A percentile compares a stretch with the other conserved stretches of the same genome.
phyloP scores from a whole-genome alignment of 345 rosid genomes.

The Hirschfeldia incana region DNA sequence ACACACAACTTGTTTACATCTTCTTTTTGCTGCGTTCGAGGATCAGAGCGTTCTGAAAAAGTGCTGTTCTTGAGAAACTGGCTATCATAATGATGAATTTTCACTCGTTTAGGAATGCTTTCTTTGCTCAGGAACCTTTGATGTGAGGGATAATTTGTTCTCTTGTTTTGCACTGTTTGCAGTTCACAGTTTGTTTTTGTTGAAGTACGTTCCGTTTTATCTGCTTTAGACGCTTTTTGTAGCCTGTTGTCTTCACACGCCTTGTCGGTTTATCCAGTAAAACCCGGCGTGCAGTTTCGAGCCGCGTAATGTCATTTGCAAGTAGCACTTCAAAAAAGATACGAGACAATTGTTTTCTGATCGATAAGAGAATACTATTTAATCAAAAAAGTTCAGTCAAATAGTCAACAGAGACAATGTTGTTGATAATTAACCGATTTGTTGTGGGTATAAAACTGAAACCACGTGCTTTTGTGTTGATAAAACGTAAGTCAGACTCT shows the following conservation, averaged over 20 bases:
- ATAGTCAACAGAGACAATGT: background rate
- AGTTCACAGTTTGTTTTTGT: background rate
- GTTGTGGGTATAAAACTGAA: background rate
- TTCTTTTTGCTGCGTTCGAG: background rate
- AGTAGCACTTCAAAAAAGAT: background rate
- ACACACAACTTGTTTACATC: background rate
- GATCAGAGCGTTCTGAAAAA: background rate
- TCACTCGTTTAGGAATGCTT: background rate
- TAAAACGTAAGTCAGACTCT: conserved; percentile 33
- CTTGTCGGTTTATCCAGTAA: background rate
- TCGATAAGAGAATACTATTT: background rate
- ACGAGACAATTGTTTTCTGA: background rate
- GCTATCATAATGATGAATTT: background rate
- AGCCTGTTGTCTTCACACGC: background rate
- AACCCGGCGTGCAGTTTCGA: background rate
- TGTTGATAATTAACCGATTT: background rate
- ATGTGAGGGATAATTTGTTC: background rate
- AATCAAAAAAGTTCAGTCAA: background rate
- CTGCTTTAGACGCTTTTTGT: background rate
- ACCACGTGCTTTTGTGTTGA: conserved; percentile 12
- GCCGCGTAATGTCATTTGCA: background rate
- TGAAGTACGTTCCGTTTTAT: background rate
- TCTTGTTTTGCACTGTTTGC: background rate
- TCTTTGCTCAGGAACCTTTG: too few relatives aligned
- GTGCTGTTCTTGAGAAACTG: background rate